Evolutionary conservation across 257 asterid genomes (phyloP).

Genomic region (Salvia miltiorrhiza): DNA sequence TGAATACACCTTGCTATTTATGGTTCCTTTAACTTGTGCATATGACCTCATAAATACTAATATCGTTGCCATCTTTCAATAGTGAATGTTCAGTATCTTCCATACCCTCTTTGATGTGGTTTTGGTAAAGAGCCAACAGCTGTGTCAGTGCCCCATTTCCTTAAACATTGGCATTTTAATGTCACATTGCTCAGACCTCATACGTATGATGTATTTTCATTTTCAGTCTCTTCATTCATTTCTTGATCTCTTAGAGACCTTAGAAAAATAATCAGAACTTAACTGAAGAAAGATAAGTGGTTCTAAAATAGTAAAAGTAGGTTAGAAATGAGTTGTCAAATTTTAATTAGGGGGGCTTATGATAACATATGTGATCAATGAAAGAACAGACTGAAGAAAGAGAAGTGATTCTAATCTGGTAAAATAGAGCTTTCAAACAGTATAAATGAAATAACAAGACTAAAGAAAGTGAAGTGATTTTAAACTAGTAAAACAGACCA

Average conservation of each 20-base stretch:
- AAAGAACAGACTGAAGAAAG: background rate
- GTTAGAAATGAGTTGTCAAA: background rate
- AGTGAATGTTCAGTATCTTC: background rate
- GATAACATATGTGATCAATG: background rate
- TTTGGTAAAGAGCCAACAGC: background rate
- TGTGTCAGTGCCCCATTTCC: background rate
- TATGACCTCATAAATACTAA: background rate
- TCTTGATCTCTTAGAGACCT: background rate
- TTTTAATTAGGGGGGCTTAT: background rate
- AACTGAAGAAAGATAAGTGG: background rate
- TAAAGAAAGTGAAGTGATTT: background rate
- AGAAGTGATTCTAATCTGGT: background rate
- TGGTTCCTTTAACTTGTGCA: background rate
- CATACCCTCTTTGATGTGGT: background rate
- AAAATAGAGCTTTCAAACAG: background rate
- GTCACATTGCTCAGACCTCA: background rate
- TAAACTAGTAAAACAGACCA: constrained; percentile 35
- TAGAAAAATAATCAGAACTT: too few species aligned
- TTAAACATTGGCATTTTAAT: background rate
- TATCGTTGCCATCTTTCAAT: background rate
- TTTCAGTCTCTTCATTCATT: background rate
- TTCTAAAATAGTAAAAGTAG: background rate
- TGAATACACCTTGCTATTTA: background rate
- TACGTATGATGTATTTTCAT: background rate
- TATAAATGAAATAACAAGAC: background rate